Percentiles rank a stretch among this genome's conserved stretches.
Evolutionary conservation across 805 yeast species (phyloP).

Genomic region (Gaillardinia entomophila): DNA sequence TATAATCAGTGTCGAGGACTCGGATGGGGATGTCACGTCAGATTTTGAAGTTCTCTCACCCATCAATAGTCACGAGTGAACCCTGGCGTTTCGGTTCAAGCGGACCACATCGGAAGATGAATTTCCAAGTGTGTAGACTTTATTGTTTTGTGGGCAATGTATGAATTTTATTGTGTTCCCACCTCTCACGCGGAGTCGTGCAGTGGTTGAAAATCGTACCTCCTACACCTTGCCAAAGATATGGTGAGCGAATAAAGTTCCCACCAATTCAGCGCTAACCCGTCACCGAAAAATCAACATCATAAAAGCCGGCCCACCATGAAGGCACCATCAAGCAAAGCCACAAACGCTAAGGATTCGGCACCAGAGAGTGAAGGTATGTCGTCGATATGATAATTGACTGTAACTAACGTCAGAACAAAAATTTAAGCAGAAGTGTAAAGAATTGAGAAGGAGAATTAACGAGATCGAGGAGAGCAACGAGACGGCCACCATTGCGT

Average conservation of each 20-base stretch:
- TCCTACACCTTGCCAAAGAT: no score
- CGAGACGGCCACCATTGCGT: conserved; percentile 68
- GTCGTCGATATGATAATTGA: conserved; percentile 8
- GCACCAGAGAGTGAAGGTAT: conserved; percentile 38
- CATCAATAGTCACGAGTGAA: conserved; percentile 5
- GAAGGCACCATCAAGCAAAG: conserved; percentile 1
- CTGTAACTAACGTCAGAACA: conserved; percentile 19
- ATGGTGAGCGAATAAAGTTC: no score
- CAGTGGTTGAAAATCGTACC: no score
- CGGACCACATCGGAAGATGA: no score
- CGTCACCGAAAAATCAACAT: no score
- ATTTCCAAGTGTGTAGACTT: no score
- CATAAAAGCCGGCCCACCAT: no score
- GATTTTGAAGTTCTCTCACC: conserved; percentile 35
- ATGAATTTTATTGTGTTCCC: no score
- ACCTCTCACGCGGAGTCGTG: no score
- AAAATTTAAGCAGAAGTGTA: conserved; percentile 58
- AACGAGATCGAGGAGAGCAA: conserved; percentile 71
- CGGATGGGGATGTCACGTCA: conserved; percentile 17
- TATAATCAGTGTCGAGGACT: conserved; percentile 25
- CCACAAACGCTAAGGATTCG: conserved; percentile 12
- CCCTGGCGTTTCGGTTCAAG: no score
- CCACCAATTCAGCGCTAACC: no score
- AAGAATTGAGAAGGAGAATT: conserved; percentile 63
- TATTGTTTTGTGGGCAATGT: no score